Evolutionary conservation across 768 basidiomycete genomes (phyloP).

Genomic region (Termitomyces heimii): DNA sequence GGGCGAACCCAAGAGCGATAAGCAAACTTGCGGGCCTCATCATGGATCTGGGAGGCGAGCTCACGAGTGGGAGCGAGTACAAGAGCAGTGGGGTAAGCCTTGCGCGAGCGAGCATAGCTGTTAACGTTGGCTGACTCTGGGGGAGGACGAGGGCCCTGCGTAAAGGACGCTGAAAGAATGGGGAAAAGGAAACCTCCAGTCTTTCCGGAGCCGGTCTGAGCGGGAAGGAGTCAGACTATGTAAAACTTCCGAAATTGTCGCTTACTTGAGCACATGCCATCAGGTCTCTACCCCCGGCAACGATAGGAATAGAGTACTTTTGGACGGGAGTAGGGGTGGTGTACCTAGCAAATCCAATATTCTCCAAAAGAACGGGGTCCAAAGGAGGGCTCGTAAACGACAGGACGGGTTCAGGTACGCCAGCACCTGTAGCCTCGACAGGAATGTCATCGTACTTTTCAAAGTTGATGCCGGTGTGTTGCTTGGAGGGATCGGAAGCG

Average conservation of each 20-base stretch:
- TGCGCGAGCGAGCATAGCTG: conserved; percentile 66
- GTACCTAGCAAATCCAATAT: conserved; percentile 91
- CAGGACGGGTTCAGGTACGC: conserved; percentile 92
- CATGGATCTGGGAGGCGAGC: conserved; percentile 98
- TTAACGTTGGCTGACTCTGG: conserved; percentile 45
- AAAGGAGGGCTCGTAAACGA: conserved; percentile 86
- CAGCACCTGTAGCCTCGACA: conserved; percentile 95
- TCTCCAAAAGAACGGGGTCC: conserved; percentile 91
- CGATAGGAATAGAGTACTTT: conserved; percentile 99
- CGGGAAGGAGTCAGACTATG: conserved; percentile 7
- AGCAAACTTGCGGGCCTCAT: conserved; percentile 97
- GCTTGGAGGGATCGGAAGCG: conserved; percentile 73
- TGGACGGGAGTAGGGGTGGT: conserved; percentile 96
- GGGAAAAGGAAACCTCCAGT: conserved; percentile 99
- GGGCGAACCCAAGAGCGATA: conserved; percentile 99
- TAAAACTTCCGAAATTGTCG: conserved; percentile 2
- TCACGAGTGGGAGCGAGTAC: conserved; percentile 98
- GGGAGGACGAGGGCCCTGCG: conserved; percentile 70
- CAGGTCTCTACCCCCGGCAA: conserved; percentile 81
- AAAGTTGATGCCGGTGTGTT: conserved; percentile 98
- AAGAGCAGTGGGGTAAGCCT: conserved; percentile 95
- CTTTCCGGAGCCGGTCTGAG: conserved; percentile 98
- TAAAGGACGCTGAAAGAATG: conserved; percentile 90
- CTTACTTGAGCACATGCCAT: conserved; percentile 93
- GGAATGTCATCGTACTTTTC: conserved; percentile 99